Evolutionary conservation across 306 rosid species (phyloP), one percentile per base, ranked within the genome.

Genomic region (Prunus mume): DNA sequence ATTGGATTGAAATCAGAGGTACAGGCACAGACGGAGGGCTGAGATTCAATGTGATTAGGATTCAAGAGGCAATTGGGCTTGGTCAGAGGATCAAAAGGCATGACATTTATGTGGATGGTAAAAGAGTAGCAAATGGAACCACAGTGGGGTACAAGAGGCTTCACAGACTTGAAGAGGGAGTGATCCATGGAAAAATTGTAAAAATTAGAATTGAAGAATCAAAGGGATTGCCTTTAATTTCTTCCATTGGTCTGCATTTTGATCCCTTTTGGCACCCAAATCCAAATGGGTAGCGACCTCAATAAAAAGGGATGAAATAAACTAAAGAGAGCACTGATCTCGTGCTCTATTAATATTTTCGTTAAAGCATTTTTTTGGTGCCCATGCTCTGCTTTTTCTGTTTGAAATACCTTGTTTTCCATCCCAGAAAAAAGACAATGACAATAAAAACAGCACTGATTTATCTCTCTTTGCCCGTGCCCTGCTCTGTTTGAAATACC

Each of bases 41-140:
- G 68, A 88, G 88, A 68, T 92, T 90, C 86, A 92, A 95, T 79
- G 98, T 90, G 77, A 75, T 92, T 24, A 85, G 97, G 84, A 87
- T 94, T 68, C 98, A 94, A 76, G 98, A 91, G 71, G 96, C 98
- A 19, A 91, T 94, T 27, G 96, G 98, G 69, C 90, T 94, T 54
- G 98, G 98, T 50, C 98, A 94, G 76, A 86, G 98, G 82, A 89
- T 94, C 83, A 17, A 82, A 86, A 45, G 24, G 80, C 96, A 91
- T 61, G 85, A 81, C 71, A 80, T 94, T 64, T 86, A 86, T 72
- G 87, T 89, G 79, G 96, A 91, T 80, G 93, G 86, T 19, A 84
- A 84, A 62, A 22, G 45, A 50, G 85, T 92, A 11, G 87, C 83
- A 54, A 24, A 69, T 25, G 96, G 91, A 82, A 89, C 92, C 14